Evolutionary conservation across 1,284 basidiomycete genomes (phyloP), one percentile per base, ranked within the genome.

Genomic region (Moesziomyces antarcticus): DNA sequence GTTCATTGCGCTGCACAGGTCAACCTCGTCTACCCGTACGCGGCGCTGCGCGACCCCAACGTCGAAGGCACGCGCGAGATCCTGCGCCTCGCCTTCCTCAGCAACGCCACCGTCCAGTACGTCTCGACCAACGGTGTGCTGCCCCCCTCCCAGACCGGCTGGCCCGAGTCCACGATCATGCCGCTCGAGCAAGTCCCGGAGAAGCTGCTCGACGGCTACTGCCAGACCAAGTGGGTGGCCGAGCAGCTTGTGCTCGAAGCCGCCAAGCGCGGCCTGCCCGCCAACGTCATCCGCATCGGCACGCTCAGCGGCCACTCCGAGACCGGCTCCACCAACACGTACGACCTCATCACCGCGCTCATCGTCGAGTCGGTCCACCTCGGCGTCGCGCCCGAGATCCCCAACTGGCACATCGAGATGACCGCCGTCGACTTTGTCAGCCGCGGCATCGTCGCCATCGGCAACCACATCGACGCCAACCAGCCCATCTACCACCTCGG

Each of bases 151-250:
- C 50, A 74, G 52, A 72, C 80, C 11, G 82, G 78, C 20, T 81
- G 80, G 80, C 43, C 73, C 33, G 81, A 84, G 56, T 61, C 62
- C 35, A 59, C 77, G 35, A 76, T 77, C 59, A 73, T 78, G 50
- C 75, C 70, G 14, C 54, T 82, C 37, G 76, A 84, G 18, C 66
- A 82, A 55, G 80, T 84, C 20, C 76, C 77, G 0, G 79, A 77
- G 20, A 80, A 81, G 56, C 64, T 85, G 43, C 72, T 81, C 43
- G 83, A 84, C 56, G 84, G 84, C 10, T 85, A 85, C 69, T 81
- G 84, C 21, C 84, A 85, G 73, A 84, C 81, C 48, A 85, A 84
- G 63, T 85, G 84, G 84, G 84, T 85, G 10, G 79, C 84, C 25
- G 84, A 85, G 55, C 78, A 78, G 72, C 76, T 85, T 13, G 81